Conservation (phyloP, 352 stramenopile species). For the Aphanomyces stellatus region DNA sequence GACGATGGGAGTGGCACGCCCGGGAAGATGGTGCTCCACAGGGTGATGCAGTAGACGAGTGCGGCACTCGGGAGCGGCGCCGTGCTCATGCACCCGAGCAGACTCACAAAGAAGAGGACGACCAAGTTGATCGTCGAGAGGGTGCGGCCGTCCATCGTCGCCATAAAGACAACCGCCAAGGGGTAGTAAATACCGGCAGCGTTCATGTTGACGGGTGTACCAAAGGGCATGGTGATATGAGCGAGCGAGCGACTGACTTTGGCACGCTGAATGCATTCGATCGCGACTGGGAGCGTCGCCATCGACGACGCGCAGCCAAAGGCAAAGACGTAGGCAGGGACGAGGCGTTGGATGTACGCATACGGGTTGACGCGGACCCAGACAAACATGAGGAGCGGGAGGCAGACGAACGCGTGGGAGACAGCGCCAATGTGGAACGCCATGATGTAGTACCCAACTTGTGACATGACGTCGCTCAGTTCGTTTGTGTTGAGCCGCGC, state of each 20-base stretch:
- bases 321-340: conserved; percentile 22
- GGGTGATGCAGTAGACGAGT: conserved; percentile 63
- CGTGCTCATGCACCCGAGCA: conserved; percentile 60
- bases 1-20: conserved; percentile 35
- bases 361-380: conserved; percentile 26
- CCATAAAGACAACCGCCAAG: conserved; percentile 63
- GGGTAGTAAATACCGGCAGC: conserved; percentile 65
- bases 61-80: conserved; percentile 59
- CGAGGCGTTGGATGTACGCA: conserved; percentile 23
- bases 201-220: conserved; percentile 62
- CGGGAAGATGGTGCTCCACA: conserved; percentile 65
- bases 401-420: conserved; percentile 24
- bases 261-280: neutral
- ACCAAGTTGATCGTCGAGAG: conserved; percentile 32
- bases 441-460: conserved; percentile 53
- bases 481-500: conserved; percentile 18
- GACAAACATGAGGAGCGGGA: conserved; percentile 22
- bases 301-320: conserved; percentile 25
- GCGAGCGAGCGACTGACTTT: conserved; percentile 40
- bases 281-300: conserved; percentile 22
- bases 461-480: conserved; percentile 28
- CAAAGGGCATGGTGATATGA: conserved; percentile 63
- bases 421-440: conserved; percentile 34
- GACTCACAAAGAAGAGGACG: conserved; percentile 51
- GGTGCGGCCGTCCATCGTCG: conserved; percentile 36